Percentiles rank a stretch among this genome's conserved stretches.
Conservation (phyloP, 352 stramenopile species). For the Discostella stelligera region DNA sequence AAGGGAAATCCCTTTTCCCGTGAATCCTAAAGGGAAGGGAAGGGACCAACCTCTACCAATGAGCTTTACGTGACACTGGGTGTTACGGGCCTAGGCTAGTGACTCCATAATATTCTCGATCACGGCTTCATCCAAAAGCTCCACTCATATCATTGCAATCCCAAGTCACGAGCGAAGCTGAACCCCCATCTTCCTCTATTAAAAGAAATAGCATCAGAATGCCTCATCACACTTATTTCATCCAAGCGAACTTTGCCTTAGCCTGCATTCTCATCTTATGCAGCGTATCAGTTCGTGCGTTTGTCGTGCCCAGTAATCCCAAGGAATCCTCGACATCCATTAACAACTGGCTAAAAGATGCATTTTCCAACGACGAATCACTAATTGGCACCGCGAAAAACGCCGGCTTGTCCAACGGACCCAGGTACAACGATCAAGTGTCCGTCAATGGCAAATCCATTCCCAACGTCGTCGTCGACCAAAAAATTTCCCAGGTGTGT, state of each 20-base stretch:
- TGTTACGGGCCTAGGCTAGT: no score
- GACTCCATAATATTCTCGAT: no score
- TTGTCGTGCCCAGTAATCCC: background rate
- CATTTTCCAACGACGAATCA: conserved; percentile 75
- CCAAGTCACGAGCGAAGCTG: no score
- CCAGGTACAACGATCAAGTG: conserved; percentile 50
- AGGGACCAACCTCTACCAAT: no score
- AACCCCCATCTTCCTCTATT: background rate
- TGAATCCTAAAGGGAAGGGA: no score
- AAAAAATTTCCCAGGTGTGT: conserved; percentile 62
- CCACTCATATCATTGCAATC: no score
- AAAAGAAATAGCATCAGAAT: background rate
- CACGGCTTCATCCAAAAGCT: no score
- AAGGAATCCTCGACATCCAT: conserved; percentile 52
- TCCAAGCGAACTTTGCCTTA: background rate
- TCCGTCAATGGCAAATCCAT: conserved; percentile 59
- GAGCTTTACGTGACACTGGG: no score
- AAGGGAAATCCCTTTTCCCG: no score
- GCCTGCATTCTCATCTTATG: background rate
- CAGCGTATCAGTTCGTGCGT: conserved; percentile 1
- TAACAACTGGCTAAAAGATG: conserved; percentile 63
- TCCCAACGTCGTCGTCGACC: conserved; percentile 53
- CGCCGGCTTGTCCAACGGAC: conserved; percentile 58
- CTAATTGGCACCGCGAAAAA: conserved; percentile 62
- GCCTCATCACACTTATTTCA: background rate